Evolutionary conservation across 2,329 filamentous ascomycete species (phyloP).

Genomic region (Ceratocystis albifundus): DNA sequence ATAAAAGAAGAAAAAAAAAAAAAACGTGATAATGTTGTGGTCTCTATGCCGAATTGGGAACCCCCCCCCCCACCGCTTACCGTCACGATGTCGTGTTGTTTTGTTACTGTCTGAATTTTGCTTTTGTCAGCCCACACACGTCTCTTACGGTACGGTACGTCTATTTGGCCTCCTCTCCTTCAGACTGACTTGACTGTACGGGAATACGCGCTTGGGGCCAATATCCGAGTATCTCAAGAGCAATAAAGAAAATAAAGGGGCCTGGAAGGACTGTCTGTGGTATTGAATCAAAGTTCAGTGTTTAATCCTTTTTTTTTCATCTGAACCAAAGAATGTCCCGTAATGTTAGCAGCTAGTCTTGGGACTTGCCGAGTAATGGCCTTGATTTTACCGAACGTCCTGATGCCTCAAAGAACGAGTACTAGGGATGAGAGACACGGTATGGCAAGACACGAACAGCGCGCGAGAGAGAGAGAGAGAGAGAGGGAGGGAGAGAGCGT

Average conservation of each 20-base stretch:
- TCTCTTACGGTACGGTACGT: neutral
- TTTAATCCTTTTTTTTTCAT: neutral
- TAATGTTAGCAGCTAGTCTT: neutral
- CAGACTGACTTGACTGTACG: neutral
- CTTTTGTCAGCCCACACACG: neutral
- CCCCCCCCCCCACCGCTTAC: neutral
- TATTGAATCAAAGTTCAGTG: neutral
- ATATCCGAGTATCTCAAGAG: too few species aligned
- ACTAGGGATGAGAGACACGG: too few species aligned
- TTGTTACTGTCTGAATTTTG: neutral
- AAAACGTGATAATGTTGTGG: neutral
- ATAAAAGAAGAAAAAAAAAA: neutral
- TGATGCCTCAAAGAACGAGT: too few species aligned
- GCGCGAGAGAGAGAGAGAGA: neutral
- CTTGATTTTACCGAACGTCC: neutral
- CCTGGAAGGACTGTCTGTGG: neutral
- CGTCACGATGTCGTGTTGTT: neutral
- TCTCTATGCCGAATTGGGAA: neutral
- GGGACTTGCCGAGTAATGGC: neutral
- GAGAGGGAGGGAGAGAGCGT: too few species aligned
- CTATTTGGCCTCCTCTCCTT: neutral
- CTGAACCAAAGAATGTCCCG: neutral
- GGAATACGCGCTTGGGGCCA: neutral
- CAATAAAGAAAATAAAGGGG: neutral
- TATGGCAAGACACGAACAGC: neutral